Evolutionary conservation across 768 basidiomycete genomes (phyloP).

Genomic region (Imleria badia): DNA sequence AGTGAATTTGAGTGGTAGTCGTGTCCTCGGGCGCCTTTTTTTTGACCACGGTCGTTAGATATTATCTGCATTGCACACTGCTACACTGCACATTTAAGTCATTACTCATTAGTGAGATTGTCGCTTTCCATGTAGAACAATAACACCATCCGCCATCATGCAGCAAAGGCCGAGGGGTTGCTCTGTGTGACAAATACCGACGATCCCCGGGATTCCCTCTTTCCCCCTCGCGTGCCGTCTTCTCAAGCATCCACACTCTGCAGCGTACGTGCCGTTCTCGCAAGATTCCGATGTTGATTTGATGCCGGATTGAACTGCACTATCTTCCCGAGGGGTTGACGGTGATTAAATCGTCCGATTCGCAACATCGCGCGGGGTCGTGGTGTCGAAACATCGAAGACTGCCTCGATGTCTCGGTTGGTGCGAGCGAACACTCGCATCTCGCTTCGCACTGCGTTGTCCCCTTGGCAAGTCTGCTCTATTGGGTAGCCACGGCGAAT

Average conservation of each 20-base stretch:
- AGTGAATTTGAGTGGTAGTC: constrained; percentile 49
- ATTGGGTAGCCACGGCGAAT: not conserved
- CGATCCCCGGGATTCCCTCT: not conserved
- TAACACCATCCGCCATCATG: constrained; percentile 11
- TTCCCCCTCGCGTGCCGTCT: not conserved
- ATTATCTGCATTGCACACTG: constrained; percentile 23
- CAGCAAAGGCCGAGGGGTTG: constrained; percentile 3
- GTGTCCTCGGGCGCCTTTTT: constrained; percentile 1
- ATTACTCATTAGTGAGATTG: constrained; percentile 20
- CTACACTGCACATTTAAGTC: constrained; percentile 25
- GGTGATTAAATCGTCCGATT: constrained; percentile 9
- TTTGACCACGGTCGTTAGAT: constrained; percentile 14
- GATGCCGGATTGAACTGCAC: not conserved
- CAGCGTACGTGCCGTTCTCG: not conserved
- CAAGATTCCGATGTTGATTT: not conserved
- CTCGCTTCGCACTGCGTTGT: not conserved
- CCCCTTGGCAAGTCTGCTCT: not conserved
- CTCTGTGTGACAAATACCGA: not conserved
- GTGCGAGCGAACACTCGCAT: not conserved
- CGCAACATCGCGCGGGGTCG: not conserved
- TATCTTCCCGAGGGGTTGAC: not conserved
- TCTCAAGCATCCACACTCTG: no score
- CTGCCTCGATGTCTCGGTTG: not conserved
- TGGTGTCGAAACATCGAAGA: constrained; percentile 2
- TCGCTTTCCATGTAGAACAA: constrained; percentile 24